A percentile compares a stretch with the other conserved stretches of the same genome.
These are phyloP conservation scores for Pisolithus albus DNA, from an alignment of 768 basidiomycete species.

Conservation along the genomic window DNA sequence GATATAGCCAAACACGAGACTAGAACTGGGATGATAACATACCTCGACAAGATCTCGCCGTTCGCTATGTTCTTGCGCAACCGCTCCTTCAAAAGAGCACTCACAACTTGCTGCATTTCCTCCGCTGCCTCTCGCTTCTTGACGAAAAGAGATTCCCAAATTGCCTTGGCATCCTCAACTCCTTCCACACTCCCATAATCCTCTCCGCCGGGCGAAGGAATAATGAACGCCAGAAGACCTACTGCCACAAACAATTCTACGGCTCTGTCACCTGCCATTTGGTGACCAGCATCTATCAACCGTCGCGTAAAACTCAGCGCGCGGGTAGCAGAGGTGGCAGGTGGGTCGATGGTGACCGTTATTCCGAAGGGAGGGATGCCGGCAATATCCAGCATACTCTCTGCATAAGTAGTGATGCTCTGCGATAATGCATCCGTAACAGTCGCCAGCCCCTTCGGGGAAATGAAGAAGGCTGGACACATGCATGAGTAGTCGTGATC, in stretches of 20 bases:
- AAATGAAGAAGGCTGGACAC: conserved; percentile 17
- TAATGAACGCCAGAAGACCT: conserved; percentile 19
- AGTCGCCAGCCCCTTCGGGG: conserved; percentile 9
- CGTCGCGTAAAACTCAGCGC: conserved; percentile 9
- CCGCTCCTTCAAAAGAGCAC: conserved; percentile 34
- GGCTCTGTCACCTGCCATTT: conserved; percentile 14
- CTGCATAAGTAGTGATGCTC: conserved; percentile 9
- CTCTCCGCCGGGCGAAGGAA: conserved; percentile 8
- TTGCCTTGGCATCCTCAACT: conserved; percentile 17
- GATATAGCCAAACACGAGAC: neutral
- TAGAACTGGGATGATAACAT: conserved; percentile 6
- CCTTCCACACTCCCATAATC: neutral
- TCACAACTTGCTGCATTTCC: conserved; percentile 20
- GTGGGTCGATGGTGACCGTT: neutral
- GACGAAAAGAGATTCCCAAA: conserved; percentile 26
- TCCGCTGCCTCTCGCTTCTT: conserved; percentile 10
- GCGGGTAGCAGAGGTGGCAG: conserved; percentile 1
- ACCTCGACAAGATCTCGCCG: conserved; percentile 27
- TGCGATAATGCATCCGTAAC: conserved; percentile 14
- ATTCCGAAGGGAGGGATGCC: conserved; percentile 4
- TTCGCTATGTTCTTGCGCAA: conserved; percentile 39
- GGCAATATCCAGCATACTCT: conserved; percentile 9
- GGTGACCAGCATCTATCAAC: conserved; percentile 14
- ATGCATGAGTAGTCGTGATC: neutral
- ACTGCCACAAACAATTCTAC: conserved; percentile 15